Evolutionary conservation across 2,329 filamentous ascomycete genomes (phyloP).

Genomic region (Juglanconis sp.): DNA sequence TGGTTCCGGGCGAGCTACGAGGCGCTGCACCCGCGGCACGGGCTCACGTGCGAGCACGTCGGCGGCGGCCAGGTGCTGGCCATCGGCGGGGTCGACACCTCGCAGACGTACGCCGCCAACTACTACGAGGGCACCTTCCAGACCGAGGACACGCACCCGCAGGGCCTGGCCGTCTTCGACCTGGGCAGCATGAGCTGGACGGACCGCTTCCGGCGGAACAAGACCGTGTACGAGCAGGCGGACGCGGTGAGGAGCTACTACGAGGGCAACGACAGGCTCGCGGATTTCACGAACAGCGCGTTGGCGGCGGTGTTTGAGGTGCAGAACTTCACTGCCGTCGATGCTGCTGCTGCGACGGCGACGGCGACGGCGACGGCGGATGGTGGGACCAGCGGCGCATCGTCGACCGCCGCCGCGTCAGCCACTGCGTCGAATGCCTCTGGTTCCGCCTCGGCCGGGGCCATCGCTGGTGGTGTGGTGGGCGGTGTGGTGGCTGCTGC

Average conservation of each 20-base stretch:
- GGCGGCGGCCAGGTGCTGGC: constrained; percentile 37
- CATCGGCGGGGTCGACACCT: constrained; percentile 30
- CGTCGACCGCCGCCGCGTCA: neutral
- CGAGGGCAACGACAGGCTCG: constrained; percentile 13
- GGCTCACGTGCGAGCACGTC: constrained; percentile 26
- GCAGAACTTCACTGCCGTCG: neutral
- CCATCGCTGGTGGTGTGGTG: constrained; percentile 24
- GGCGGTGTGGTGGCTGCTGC: constrained; percentile 16
- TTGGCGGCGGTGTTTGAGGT: constrained; percentile 1
- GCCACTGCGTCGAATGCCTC: neutral
- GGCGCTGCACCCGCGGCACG: constrained; percentile 20
- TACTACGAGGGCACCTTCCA: constrained; percentile 17
- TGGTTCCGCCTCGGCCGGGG: neutral
- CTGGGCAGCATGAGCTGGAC: constrained; percentile 17
- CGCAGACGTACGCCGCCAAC: constrained; percentile 1
- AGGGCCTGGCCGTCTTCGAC: constrained; percentile 23
- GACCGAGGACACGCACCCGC: constrained; percentile 19
- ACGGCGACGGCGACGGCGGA: neutral
- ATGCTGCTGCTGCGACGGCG: neutral
- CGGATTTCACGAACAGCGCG: constrained; percentile 4
- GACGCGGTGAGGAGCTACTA: constrained; percentile 19
- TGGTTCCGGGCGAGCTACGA: constrained; percentile 23
- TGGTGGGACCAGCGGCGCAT: neutral
- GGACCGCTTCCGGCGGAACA: constrained; percentile 13
- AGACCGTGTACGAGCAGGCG: constrained; percentile 10